A percentile compares a stretch with the other conserved stretches of the same genome.
These are phyloP conservation scores for Scheffersomyces quercinus DNA, from an alignment of 1,139 yeast genomes.

Conservation along the genomic window DNA sequence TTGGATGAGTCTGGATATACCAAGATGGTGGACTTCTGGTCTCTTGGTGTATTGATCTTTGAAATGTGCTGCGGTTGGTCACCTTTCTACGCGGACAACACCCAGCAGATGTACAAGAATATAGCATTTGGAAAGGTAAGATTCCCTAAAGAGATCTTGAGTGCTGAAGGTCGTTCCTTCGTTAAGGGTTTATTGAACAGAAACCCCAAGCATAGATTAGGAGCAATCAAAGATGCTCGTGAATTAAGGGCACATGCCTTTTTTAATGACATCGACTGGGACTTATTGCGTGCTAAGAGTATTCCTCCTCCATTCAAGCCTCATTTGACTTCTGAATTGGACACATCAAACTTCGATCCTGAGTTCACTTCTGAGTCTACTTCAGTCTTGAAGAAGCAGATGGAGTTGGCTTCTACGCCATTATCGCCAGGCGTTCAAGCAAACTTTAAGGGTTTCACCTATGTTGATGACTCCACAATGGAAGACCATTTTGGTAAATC, in stretches of 20 bases:
- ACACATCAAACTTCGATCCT: constrained; percentile 95
- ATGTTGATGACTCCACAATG: constrained; percentile 91
- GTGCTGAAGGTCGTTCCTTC: constrained; percentile 89
- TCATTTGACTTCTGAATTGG: constrained; percentile 84
- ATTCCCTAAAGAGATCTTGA: constrained; percentile 91
- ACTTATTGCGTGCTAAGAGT: constrained; percentile 68
- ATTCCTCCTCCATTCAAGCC: constrained; percentile 99
- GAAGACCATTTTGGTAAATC: constrained; percentile 72
- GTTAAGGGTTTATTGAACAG: constrained; percentile 93
- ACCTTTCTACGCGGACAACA: constrained; percentile 96
- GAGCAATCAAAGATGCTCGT: constrained; percentile 87
- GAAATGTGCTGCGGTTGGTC: constrained; percentile 99
- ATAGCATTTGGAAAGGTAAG: constrained; percentile 97
- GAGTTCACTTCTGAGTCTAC: constrained; percentile 94
- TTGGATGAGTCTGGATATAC: constrained; percentile 84
- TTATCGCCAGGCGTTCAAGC: constrained; percentile 94
- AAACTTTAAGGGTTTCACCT: constrained; percentile 92
- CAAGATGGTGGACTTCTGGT: constrained; percentile 87
- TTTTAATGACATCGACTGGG: constrained; percentile 90
- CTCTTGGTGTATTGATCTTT: constrained; percentile 75
- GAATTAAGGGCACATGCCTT: constrained; percentile 91
- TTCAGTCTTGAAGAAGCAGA: constrained; percentile 68
- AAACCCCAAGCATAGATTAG: constrained; percentile 92
- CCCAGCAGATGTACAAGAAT: constrained; percentile 97
- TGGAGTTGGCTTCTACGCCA: constrained; percentile 74